Evolutionary conservation across 192 early-diverging fungal species (phyloP).

Genomic region (Piromyces finnis): DNA sequence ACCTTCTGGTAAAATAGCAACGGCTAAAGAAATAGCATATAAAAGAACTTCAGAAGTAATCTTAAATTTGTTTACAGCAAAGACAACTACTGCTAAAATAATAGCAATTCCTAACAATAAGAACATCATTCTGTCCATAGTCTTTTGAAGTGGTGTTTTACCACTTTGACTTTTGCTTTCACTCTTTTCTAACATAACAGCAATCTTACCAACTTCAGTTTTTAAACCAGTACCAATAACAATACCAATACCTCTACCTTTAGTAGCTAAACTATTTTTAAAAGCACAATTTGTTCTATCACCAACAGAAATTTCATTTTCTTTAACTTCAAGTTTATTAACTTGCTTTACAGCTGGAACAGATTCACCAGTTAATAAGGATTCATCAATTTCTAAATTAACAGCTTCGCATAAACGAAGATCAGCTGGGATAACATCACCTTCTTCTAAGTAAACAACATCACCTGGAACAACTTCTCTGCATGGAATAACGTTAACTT

Average conservation of each 20-base stretch:
- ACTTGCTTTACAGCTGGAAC: conserved; percentile 33
- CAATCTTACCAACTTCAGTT: conserved; percentile 70
- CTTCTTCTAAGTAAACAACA: conserved; percentile 74
- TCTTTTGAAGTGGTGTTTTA: conserved; percentile 44
- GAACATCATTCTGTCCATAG: conserved; percentile 51
- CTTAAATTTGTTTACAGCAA: conserved; percentile 10
- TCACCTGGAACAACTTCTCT: conserved; percentile 71
- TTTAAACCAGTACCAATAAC: conserved; percentile 83
- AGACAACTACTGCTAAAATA: conserved; percentile 51
- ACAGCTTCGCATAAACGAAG: conserved; percentile 60
- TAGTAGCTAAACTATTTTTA: conserved; percentile 13
- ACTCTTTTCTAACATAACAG: conserved; percentile 51
- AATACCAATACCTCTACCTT: conserved; percentile 31
- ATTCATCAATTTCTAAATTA: conserved; percentile 83
- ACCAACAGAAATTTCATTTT: conserved; percentile 2
- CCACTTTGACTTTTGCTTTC: conserved; percentile 53
- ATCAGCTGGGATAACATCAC: conserved; percentile 89
- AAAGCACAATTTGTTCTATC: conserved; percentile 16
- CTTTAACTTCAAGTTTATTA: conserved; percentile 19
- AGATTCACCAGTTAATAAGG: conserved; percentile 86
- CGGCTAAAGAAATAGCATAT: conserved; percentile 54
- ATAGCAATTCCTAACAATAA: conserved; percentile 51
- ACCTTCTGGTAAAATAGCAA: conserved; percentile 87
- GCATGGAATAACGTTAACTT: conserved; percentile 5
- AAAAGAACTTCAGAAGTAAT: conserved; percentile 23